Conservation (phyloP, 257 asterid species). For the Solanum virginianum region DNA sequence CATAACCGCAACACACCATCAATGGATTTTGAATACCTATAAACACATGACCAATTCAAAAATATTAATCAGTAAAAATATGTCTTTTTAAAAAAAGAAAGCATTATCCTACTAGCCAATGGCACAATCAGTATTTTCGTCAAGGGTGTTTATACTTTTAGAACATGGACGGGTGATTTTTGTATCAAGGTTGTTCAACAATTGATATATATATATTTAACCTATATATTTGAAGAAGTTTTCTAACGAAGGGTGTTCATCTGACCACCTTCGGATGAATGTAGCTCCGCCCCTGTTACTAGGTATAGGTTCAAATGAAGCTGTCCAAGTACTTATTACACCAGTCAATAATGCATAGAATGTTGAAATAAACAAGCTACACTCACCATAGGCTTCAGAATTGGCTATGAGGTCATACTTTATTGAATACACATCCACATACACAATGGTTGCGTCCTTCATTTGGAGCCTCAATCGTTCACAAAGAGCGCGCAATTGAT, state of each 20-base stretch:
- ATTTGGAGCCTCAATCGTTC: slow-evolving; percentile 13
- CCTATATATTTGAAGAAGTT: too few species aligned
- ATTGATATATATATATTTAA: too few species aligned
- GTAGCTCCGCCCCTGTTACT: too few species aligned
- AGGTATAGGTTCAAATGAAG: background rate
- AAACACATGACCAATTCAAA: background rate
- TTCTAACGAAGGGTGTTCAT: too few species aligned
- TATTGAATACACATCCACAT: slow-evolving; percentile 3
- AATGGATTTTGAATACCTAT: slow-evolving; percentile 13
- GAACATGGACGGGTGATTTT: too few species aligned
- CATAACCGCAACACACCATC: slow-evolving; percentile 28
- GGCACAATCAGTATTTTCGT: too few species aligned
- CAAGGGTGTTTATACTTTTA: too few species aligned
- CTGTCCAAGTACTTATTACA: background rate
- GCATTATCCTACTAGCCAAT: background rate
- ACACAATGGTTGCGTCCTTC: slow-evolving; percentile 9
- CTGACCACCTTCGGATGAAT: too few species aligned
- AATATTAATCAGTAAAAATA: background rate
- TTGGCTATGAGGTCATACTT: slow-evolving; percentile 1
- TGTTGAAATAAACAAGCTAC: background rate
- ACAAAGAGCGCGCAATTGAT: slow-evolving; percentile 8
- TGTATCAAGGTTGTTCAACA: too few species aligned
- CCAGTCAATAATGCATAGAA: background rate
- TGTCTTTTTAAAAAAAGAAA: background rate
- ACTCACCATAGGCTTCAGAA: background rate